Conservation (phyloP, 441 rosid genomes). For the Bocquillonia castaneifolia region DNA sequence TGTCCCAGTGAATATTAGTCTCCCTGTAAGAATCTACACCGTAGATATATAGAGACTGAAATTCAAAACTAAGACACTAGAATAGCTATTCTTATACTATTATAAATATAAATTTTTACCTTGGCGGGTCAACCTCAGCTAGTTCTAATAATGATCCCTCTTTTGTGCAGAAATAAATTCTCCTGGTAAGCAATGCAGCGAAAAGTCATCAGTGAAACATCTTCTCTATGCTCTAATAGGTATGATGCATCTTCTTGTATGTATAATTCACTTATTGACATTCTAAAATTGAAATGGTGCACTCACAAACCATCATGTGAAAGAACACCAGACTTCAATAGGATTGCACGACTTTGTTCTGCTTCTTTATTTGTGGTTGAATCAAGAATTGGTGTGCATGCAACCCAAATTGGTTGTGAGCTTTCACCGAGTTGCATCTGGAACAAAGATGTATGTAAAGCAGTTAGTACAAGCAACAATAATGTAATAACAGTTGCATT, state of each 20-base stretch:
- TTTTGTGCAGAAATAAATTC: constrained; percentile 56
- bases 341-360: constrained; percentile 30
- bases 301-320: constrained; percentile 55
- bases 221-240: constrained; percentile 1
- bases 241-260: background rate
- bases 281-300: constrained; percentile 14
- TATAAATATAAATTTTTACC: constrained; percentile 34
- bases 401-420: constrained; percentile 58
- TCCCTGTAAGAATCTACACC: constrained; percentile 25
- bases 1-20: constrained; percentile 25
- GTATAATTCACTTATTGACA: constrained; percentile 3
- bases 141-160: constrained; percentile 53
- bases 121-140: constrained; percentile 44
- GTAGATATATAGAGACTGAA: constrained; percentile 23
- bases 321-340: constrained; percentile 53
- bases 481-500: background rate
- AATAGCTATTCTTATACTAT: constrained; percentile 8
- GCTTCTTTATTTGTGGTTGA: constrained; percentile 33
- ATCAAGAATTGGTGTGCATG: constrained; percentile 32
- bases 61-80: constrained; percentile 21
- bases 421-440: constrained; percentile 56
- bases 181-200: constrained; percentile 34
- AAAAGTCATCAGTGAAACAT: background rate
- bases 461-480: constrained; percentile 3
- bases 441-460: constrained; percentile 4